Evolutionary conservation across 352 stramenopile species (phyloP).

Genomic region (Pilasporangium apinafurcum): DNA sequence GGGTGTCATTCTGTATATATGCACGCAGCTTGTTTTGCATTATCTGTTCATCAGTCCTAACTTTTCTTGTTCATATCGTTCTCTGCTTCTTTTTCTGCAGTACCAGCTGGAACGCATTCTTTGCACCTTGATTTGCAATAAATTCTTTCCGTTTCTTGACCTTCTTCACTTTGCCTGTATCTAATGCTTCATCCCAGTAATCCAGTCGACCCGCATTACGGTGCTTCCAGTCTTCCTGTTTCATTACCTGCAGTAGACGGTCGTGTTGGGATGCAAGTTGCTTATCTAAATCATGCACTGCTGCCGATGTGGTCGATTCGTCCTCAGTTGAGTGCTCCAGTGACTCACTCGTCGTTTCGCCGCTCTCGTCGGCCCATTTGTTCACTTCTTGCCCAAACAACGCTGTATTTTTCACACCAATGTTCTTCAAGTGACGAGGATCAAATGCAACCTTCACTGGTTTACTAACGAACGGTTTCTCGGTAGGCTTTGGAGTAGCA

Average conservation of each 20-base stretch:
- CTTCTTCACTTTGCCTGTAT: slow-evolving; percentile 75
- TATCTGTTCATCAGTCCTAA: slow-evolving; percentile 7
- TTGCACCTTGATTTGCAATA: slow-evolving; percentile 60
- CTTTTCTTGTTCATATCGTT: no score
- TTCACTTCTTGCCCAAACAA: slow-evolving; percentile 63
- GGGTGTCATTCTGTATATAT: slow-evolving; percentile 18
- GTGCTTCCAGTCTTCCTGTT: slow-evolving; percentile 69
- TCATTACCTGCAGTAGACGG: slow-evolving; percentile 58
- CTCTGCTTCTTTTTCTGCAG: slow-evolving; percentile 60
- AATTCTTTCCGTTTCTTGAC: slow-evolving; percentile 83
- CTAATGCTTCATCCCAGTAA: slow-evolving; percentile 73
- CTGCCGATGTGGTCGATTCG: neutral
- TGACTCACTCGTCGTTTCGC: slow-evolving; percentile 18
- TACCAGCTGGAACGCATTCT: slow-evolving; percentile 63
- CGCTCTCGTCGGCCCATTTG: slow-evolving; percentile 52
- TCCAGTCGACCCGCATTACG: slow-evolving; percentile 61
- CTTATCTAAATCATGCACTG: slow-evolving; percentile 11
- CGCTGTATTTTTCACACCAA: slow-evolving; percentile 52
- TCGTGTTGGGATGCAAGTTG: slow-evolving; percentile 53
- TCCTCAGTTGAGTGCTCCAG: no score
- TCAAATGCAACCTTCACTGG: slow-evolving; percentile 41
- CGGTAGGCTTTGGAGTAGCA: neutral
- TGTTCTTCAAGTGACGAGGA: slow-evolving; percentile 39
- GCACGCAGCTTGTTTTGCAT: slow-evolving; percentile 13
- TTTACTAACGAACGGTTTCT: no score